phyloP scores from a whole-genome alignment of 371 early-diverging fungal genomes.

The Syncephalastrum sp. region DNA sequence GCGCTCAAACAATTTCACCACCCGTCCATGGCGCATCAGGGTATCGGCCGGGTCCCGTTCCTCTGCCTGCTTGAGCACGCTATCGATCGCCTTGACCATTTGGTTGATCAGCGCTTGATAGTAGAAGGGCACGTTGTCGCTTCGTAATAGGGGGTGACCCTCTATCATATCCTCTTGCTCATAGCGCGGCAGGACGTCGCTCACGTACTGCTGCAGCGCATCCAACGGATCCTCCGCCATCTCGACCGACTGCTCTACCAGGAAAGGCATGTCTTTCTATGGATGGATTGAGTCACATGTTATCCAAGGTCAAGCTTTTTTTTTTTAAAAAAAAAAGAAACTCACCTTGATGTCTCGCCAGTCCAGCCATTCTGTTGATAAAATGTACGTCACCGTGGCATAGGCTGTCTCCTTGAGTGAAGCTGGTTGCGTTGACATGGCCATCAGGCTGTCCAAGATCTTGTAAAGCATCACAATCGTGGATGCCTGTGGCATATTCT shows the following conservation, averaged over 20 bases:
- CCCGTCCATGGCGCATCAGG: conserved; percentile 13
- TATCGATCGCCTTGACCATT: conserved; percentile 37
- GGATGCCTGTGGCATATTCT: conserved; percentile 31
- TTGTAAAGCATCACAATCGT: conserved; percentile 34
- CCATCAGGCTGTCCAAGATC: conserved; percentile 25
- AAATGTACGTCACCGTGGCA: conserved; percentile 20
- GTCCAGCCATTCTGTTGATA: conserved; percentile 38
- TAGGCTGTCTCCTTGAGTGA: conserved; percentile 19
- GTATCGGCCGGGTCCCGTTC: conserved; percentile 17
- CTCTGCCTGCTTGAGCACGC: conserved; percentile 31
- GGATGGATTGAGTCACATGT: neutral
- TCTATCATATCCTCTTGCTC: conserved; percentile 38
- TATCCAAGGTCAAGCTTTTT: neutral
- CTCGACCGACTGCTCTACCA: conserved; percentile 49
- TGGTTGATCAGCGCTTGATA: conserved; percentile 61
- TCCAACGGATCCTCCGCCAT: conserved; percentile 36
- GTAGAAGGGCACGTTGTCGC: conserved; percentile 45
- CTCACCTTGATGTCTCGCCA: conserved; percentile 39
- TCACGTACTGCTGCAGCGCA: conserved; percentile 46
- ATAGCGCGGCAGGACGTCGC: conserved; percentile 41
- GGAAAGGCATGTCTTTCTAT: conserved; percentile 37
- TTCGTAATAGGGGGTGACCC: conserved; percentile 47
- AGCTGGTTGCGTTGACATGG: conserved; percentile 12
- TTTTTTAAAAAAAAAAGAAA: neutral
- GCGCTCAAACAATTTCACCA: conserved; percentile 53